phyloP scores from a whole-genome alignment of 2,329 filamentous ascomycete species.

The Sclerotinia spermophila region DNA sequence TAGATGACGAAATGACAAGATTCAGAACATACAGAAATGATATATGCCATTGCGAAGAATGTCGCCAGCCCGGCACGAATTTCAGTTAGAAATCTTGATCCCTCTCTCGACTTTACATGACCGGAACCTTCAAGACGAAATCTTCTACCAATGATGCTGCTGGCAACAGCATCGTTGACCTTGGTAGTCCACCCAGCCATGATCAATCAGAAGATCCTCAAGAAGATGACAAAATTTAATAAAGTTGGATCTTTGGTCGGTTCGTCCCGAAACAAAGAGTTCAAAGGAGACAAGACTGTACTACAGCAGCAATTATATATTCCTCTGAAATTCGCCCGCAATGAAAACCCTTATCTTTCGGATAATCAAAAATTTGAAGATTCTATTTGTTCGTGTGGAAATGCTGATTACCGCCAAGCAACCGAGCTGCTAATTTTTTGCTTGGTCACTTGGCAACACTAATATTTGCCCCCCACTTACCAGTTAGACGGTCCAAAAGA shows the following conservation, averaged over 20 bases:
- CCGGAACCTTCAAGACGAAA: constrained; percentile 81
- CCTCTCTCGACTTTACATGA: constrained; percentile 55
- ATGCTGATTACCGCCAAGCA: constrained; percentile 7
- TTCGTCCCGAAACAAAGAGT: constrained; percentile 1
- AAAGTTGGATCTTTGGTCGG: background rate
- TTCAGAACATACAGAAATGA: constrained; percentile 61
- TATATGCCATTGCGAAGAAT: constrained; percentile 66
- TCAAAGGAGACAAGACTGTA: background rate
- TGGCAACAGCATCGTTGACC: constrained; percentile 49
- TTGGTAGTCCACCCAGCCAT: constrained; percentile 19
- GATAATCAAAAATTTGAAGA: constrained; percentile 12
- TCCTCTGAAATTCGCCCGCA: background rate
- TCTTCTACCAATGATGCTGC: constrained; percentile 63
- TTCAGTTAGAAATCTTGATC: constrained; percentile 77
- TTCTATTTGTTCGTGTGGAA: constrained; percentile 10
- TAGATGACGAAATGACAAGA: constrained; percentile 59
- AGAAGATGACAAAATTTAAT: background rate
- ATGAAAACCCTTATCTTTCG: constrained; percentile 5
- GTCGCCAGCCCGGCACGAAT: constrained; percentile 78
- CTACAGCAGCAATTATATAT: constrained; percentile 9
- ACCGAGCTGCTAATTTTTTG: background rate
- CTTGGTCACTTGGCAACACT: constrained; percentile 13
- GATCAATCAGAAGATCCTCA: background rate
- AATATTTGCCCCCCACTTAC: background rate
- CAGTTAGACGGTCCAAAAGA: constrained; percentile 8